Base-by-base conservation (phyloP, 2,329 filamentous ascomycete species). In the Acephala macrosclerotiorum region DNA sequence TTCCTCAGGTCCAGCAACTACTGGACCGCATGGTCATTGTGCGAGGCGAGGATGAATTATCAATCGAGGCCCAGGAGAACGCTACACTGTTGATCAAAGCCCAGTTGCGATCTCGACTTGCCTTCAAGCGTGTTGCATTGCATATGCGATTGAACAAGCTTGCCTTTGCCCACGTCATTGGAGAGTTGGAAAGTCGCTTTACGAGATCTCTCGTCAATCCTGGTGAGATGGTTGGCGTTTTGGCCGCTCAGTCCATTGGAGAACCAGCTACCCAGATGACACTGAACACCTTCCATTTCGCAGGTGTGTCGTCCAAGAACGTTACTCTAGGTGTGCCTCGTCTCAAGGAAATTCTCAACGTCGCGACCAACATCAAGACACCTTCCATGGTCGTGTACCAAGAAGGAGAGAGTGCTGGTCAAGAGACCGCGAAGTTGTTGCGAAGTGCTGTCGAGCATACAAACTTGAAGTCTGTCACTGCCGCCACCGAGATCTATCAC, bases 261-360 rank as follows among this genome's bases (percentile, higher is more conserved):
- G 96, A 99, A 80, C 96, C 96, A 47, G 96, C 96, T 25, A 99
- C 96, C 0, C 96, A 99, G 84, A 99, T 99, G 96, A 99, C 96
- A 1, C 83, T 99, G 67, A 99, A 99, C 83, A 99, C 96, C 26
- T 99, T 99, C 91, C 96, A 99, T 85, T 99, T 99, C 79, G 94
- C 96, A 79, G 96, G 96, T 97, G 94, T 99, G 67, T 97, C 96
- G 42, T 97, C 95, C 26, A 99, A 99, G 90, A 99, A 99, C 85
- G 95, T 99, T 63, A 99, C 96, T 0, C 90, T 99, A 58, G 96
- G 96, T 93, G 96, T 99, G 51, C 96, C 96, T 51, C 95, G 96
- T 89, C 88, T 99, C 58, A 99, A 99, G 86, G 96, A 99, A 83
- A 99, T 99, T 88, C 86, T 99, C 65, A 99, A 99, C 79, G 89